Percentiles rank a stretch among this genome's conserved stretches.
Conservation (phyloP, 805 yeast species). For the Saccharomycopsis fodiens region DNA sequence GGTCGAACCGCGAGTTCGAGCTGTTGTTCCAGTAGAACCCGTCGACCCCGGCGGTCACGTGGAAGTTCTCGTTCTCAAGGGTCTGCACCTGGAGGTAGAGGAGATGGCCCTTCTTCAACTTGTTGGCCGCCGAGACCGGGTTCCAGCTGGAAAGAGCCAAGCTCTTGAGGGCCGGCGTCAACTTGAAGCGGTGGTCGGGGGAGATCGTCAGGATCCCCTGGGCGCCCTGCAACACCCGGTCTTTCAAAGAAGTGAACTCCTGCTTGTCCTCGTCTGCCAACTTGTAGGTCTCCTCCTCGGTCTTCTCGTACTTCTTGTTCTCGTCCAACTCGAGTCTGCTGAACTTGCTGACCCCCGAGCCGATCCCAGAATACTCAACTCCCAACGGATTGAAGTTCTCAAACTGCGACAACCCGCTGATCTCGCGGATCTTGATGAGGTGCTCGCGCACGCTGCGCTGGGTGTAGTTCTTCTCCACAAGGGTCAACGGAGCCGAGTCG, state of each 20-base stretch:
- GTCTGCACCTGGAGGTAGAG: conserved; percentile 70
- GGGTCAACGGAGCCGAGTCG: conserved; percentile 31
- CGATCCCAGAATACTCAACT: conserved; percentile 11
- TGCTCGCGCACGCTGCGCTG: conserved; percentile 57
- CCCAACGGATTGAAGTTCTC: conserved; percentile 37
- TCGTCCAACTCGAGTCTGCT: conserved; percentile 7
- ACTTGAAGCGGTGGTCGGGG: conserved; percentile 20
- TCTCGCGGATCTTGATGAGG: conserved; percentile 54
- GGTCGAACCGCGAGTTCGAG: conserved; percentile 63
- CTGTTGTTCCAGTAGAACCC: conserved; percentile 79
- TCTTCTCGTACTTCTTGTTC: conserved; percentile 2
- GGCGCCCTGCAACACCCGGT: conserved; percentile 23
- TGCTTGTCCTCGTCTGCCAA: conserved; percentile 13
- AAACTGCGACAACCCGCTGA: conserved; percentile 42
- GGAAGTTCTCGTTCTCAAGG: conserved; percentile 70
- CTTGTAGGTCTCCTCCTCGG: conserved; percentile 13
- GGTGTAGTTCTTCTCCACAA: conserved; percentile 48
- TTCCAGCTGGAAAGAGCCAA: conserved; percentile 70
- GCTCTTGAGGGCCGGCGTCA: conserved; percentile 50
- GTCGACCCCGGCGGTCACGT: conserved; percentile 67
- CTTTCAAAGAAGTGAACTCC: conserved; percentile 26
- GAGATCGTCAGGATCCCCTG: conserved; percentile 27
- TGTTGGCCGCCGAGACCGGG: conserved; percentile 65
- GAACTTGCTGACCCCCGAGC: conserved; percentile 13
- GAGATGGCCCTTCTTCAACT: conserved; percentile 64